Percentiles rank a stretch among this genome's conserved stretches.
Conservation (phyloP, 257 asterid genomes). For the Gentiana straminea region DNA sequence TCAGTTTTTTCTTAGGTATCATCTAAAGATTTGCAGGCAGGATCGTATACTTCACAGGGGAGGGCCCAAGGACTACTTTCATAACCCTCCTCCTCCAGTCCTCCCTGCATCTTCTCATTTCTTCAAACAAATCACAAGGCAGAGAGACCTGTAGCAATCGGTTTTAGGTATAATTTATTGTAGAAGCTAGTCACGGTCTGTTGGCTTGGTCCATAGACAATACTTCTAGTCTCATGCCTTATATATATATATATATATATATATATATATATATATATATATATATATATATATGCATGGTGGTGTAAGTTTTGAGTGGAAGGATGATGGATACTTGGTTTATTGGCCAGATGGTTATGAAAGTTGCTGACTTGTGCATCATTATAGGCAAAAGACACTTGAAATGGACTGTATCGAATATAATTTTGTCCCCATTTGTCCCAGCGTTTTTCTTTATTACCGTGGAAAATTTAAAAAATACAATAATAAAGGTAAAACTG, state of each 20-base stretch:
- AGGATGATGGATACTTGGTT: slow-evolving; percentile 2
- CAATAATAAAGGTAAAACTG: too few relatives aligned
- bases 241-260: neutral
- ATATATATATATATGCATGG: neutral
- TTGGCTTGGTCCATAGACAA: neutral
- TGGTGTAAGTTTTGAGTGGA: neutral
- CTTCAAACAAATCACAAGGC: neutral
- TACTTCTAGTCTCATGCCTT: neutral
- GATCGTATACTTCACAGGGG: neutral
- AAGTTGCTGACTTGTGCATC: neutral
- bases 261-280: neutral
- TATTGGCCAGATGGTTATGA: neutral
- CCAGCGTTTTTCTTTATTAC: too few relatives aligned
- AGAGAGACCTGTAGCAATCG: neutral
- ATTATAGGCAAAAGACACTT: too few relatives aligned
- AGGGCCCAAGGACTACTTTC: too few relatives aligned
- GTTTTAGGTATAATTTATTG: neutral
- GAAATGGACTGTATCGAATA: too few relatives aligned
- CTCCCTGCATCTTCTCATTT: neutral
- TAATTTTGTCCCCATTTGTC: too few relatives aligned
- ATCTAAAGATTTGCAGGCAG: neutral
- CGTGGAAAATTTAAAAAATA: too few relatives aligned
- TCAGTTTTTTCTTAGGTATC: neutral
- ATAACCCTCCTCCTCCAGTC: too few relatives aligned
- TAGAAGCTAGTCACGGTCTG: neutral